Percentiles rank a stretch among this genome's conserved stretches.
These are phyloP conservation scores for Sporothrix euskadiensis DNA, from an alignment of 2,329 filamentous ascomycete species.

Conservation along the genomic window DNA sequence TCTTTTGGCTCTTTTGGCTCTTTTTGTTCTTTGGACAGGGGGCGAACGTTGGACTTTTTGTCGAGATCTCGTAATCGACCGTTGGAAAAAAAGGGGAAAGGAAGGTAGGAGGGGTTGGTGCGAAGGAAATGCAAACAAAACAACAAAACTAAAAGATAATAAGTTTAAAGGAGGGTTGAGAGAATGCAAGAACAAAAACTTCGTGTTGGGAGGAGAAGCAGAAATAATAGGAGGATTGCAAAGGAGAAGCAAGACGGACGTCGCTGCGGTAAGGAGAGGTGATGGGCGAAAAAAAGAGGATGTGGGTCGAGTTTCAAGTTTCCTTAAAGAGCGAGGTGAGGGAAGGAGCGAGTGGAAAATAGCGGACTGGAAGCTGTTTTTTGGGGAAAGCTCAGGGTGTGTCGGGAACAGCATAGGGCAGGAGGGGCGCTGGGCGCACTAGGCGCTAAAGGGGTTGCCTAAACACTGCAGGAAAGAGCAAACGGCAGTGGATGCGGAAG, in stretches of 20 bases:
- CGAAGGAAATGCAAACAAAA: slow-evolving; percentile 20
- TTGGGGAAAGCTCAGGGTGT: slow-evolving; percentile 23
- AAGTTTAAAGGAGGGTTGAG: slow-evolving; percentile 16
- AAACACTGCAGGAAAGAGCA: neutral
- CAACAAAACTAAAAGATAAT: slow-evolving; percentile 23
- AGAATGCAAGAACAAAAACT: slow-evolving; percentile 22
- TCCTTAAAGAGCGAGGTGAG: slow-evolving; percentile 10
- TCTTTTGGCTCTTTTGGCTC: neutral
- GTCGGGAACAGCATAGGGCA: slow-evolving; percentile 6
- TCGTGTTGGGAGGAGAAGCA: slow-evolving; percentile 9
- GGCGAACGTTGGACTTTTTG: neutral
- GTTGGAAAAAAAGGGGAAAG: slow-evolving; percentile 11
- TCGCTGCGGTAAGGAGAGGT: neutral
- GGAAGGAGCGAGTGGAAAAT: neutral
- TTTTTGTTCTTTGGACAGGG: neutral
- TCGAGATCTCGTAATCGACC: slow-evolving; percentile 19
- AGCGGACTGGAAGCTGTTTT: slow-evolving; percentile 22
- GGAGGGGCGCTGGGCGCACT: neutral
- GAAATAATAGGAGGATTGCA: slow-evolving; percentile 6
- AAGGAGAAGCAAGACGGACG: neutral
- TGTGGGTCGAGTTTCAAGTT: slow-evolving; percentile 30
- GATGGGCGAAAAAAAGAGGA: slow-evolving; percentile 24
- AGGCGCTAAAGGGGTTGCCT: slow-evolving; percentile 17
- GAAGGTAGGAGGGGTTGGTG: neutral
- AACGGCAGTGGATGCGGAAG: neutral